Percentiles rank a stretch among this genome's conserved stretches.
Evolutionary conservation across 23 red algal species (phyloP).

Genomic region (Cyanidiococcus yangmingshanensis): DNA sequence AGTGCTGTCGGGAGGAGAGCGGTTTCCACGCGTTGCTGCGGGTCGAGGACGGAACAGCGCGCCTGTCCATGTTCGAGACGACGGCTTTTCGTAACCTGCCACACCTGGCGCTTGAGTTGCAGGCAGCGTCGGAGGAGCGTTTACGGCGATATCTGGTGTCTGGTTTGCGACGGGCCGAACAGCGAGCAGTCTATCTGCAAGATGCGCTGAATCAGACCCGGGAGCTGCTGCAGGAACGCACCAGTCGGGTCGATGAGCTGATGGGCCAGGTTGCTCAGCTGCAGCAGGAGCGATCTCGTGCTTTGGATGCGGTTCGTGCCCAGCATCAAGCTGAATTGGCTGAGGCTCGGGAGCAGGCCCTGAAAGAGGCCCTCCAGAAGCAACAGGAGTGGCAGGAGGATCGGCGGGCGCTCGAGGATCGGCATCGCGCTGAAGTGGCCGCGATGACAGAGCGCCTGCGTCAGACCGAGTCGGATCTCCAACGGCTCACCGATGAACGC

Average conservation of each 20-base stretch:
- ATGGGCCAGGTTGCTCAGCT: conserved; percentile 16
- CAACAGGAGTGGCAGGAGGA: conserved; percentile 15
- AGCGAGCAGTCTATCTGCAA: neutral
- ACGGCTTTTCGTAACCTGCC: conserved; percentile 14
- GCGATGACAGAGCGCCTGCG: neutral
- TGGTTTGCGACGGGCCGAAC: neutral
- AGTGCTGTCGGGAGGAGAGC: conserved; percentile 2
- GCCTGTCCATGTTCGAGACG: conserved; percentile 1
- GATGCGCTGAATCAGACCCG: neutral
- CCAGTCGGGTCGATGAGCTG: neutral
- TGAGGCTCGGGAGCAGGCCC: conserved; percentile 7
- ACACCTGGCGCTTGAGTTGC: neutral
- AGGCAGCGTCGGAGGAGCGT: neutral
- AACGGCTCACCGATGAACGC: conserved; percentile 9
- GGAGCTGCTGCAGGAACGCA: neutral
- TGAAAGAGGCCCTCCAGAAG: neutral
- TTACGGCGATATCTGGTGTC: neutral
- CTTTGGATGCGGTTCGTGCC: neutral
- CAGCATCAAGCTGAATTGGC: conserved; percentile 9
- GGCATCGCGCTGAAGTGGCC: neutral
- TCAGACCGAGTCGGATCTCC: neutral
- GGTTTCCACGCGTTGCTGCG: conserved; percentile 11
- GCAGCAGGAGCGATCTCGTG: conserved; percentile 1
- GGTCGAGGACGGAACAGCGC: neutral
- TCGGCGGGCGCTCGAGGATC: conserved; percentile 6